These are phyloP conservation scores for Vaccinium myrtillus DNA, from an alignment of 148 eudicot genomes.

Conservation along the genomic window DNA sequence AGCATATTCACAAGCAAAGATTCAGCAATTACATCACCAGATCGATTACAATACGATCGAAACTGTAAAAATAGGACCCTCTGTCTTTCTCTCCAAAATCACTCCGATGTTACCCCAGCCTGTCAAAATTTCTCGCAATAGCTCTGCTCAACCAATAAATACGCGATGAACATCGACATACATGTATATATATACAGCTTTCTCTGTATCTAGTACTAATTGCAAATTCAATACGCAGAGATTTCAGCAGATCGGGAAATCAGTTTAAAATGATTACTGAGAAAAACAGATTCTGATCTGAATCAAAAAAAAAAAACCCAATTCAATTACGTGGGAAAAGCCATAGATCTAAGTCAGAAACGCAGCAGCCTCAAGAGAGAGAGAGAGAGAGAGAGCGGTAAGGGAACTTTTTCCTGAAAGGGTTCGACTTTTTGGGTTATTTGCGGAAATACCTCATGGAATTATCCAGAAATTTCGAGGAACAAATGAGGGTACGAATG, in stretches of 20 bases:
- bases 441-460: slow-evolving; percentile 8
- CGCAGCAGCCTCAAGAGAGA: too few relatives aligned
- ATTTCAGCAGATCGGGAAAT: background rate
- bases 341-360: slow-evolving; percentile 3
- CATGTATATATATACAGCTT: background rate
- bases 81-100: background rate
- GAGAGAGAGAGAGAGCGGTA: background rate
- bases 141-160: background rate
- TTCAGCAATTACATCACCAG: background rate
- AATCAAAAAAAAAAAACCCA: background rate
- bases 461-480: background rate
- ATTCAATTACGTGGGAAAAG: background rate
- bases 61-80: background rate
- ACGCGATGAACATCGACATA: background rate
- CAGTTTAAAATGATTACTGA: background rate
- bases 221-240: background rate
- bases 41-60: background rate
- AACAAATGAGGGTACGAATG: background rate
- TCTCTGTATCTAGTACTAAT: background rate
- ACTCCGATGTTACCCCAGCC: background rate
- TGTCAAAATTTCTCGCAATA: background rate
- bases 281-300: background rate
- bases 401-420: background rate
- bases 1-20: too few relatives aligned
- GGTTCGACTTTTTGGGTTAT: background rate